Conservation (phyloP, 2,329 filamentous ascomycete species). For the Cladosporium sp. region DNA sequence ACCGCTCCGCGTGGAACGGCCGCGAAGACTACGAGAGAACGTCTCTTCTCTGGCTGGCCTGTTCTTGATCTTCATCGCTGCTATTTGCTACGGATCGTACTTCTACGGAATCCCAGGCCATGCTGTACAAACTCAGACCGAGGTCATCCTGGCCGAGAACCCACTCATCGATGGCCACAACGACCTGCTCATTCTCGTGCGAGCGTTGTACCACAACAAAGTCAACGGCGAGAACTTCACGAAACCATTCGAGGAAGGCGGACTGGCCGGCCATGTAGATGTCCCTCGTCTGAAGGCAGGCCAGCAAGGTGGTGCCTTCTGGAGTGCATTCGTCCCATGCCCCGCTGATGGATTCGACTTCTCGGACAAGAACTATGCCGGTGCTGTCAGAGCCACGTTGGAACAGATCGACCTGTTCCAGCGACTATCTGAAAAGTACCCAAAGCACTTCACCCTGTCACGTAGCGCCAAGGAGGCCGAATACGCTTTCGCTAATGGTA, state of each 20-base stretch:
- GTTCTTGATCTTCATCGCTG: conserved; percentile 3
- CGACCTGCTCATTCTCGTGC: conserved; percentile 74
- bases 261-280: conserved; percentile 69
- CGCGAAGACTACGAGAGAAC: background rate
- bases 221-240: conserved; percentile 68
- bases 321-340: conserved; percentile 80
- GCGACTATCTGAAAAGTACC: conserved; percentile 61
- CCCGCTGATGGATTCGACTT: conserved; percentile 69
- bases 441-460: conserved; percentile 63
- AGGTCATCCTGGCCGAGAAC: conserved; percentile 20
- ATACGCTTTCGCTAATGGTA: conserved; percentile 44
- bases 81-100: conserved; percentile 2
- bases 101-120: conserved; percentile 4
- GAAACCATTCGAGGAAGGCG: conserved; percentile 67
- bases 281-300: conserved; percentile 69
- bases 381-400: conserved; percentile 63
- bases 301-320: conserved; percentile 79
- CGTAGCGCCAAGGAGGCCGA: conserved; percentile 58
- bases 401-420: conserved; percentile 71
- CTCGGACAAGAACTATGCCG: conserved; percentile 65
- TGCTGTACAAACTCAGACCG: background rate
- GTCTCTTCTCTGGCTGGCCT: conserved; percentile 1
- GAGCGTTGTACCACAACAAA: conserved; percentile 65
- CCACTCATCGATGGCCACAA: conserved; percentile 70
- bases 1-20: background rate